A percentile compares a stretch with the other conserved stretches of the same genome.
Conservation (phyloP, 192 early-diverging fungal genomes). For the Fimicolochytrium jonesii region DNA sequence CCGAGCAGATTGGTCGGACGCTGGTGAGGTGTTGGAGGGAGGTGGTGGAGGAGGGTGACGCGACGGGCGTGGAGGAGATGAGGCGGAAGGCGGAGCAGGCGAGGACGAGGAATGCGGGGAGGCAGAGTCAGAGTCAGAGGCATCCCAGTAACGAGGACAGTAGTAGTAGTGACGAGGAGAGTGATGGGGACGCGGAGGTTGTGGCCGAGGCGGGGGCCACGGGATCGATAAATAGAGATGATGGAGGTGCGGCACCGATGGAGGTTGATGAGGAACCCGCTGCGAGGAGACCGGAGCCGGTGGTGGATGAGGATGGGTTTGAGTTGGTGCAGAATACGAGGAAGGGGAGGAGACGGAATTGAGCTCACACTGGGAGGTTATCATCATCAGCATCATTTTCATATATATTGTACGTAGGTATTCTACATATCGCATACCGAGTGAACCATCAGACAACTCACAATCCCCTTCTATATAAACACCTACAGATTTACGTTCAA, state of each 20-base stretch:
- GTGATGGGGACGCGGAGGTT: constrained; percentile 62
- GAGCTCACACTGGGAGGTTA: neutral
- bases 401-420: neutral
- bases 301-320: constrained; percentile 52
- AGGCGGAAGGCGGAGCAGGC: constrained; percentile 43
- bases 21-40: constrained; percentile 72
- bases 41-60: constrained; percentile 44
- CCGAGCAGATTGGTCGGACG: constrained; percentile 74
- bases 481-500: too few species aligned
- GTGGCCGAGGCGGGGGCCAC: constrained; percentile 50
- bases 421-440: too few species aligned
- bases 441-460: too few species aligned
- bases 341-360: constrained; percentile 20
- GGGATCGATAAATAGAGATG: neutral
- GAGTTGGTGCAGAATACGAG: constrained; percentile 41
- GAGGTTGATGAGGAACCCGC: constrained; percentile 14
- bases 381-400: neutral
- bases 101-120: constrained; percentile 42
- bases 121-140: constrained; percentile 1
- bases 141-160: constrained; percentile 63
- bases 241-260: constrained; percentile 10
- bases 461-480: too few species aligned
- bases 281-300: constrained; percentile 27
- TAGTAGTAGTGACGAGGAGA: constrained; percentile 58
- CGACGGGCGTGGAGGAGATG: constrained; percentile 21